These are phyloP conservation scores for Vaccinium corymbosum DNA, from an alignment of 148 eudicot species.

Conservation along the genomic window DNA sequence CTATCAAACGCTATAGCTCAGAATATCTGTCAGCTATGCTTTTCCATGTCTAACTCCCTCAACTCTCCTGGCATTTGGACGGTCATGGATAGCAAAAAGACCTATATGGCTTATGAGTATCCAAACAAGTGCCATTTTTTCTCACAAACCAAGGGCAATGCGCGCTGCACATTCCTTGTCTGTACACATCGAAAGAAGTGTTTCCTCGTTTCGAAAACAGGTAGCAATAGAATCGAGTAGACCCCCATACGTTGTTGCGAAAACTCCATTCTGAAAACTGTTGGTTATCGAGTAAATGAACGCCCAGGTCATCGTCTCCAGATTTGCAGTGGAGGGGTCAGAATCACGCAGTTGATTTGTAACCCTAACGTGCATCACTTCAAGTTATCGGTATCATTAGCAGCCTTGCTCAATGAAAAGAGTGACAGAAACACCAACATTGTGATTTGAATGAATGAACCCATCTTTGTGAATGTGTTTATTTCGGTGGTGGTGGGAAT, in stretches of 20 bases:
- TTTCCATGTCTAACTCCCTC: not conserved
- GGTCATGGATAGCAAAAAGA: not conserved
- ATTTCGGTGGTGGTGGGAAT: not conserved
- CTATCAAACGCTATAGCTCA: not conserved
- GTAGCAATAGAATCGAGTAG: not conserved
- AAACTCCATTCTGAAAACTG: not conserved
- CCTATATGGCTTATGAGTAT: not conserved
- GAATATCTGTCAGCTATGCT: not conserved
- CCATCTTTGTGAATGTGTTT: not conserved
- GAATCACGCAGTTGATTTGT: not conserved
- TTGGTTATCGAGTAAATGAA: not conserved
- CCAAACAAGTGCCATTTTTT: not conserved
- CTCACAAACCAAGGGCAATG: constrained; percentile 13
- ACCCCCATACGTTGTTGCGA: not conserved
- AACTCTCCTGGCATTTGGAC: not conserved
- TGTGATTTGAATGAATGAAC: not conserved
- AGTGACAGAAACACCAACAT: not conserved
- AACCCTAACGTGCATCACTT: not conserved
- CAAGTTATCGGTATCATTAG: not conserved
- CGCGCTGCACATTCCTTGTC: not conserved
- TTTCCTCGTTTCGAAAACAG: not conserved
- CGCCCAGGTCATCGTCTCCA: not conserved
- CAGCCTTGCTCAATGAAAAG: not conserved
- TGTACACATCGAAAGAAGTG: not conserved
- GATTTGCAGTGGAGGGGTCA: constrained; percentile 10